Conservation (phyloP, 192 early-diverging fungal species). For the Coemansia pectinata region DNA sequence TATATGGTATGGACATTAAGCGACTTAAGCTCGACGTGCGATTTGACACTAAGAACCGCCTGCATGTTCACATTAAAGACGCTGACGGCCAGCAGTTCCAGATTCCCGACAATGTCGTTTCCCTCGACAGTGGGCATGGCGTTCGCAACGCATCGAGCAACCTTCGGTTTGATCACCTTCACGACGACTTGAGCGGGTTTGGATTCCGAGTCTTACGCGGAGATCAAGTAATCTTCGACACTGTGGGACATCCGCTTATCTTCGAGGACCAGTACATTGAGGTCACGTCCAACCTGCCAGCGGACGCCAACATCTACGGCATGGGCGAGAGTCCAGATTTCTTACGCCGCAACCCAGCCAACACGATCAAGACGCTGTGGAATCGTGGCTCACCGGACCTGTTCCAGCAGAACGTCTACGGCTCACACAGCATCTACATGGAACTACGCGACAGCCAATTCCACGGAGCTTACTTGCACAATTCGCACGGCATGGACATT, state of each 20-base stretch:
- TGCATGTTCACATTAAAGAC: conserved; percentile 58
- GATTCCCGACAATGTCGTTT: conserved; percentile 38
- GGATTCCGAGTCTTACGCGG: conserved; percentile 34
- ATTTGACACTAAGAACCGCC: conserved; percentile 56
- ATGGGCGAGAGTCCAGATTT: conserved; percentile 62
- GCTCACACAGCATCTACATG: conserved; percentile 64
- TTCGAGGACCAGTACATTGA: conserved; percentile 70
- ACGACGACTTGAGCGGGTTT: conserved; percentile 24
- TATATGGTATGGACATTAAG: conserved; percentile 53
- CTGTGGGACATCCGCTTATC: conserved; percentile 50
- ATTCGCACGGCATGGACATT: conserved; percentile 73
- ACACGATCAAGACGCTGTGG: conserved; percentile 47
- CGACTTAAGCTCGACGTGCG: conserved; percentile 51
- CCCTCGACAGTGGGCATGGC: conserved; percentile 14
- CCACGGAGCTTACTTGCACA: conserved; percentile 60
- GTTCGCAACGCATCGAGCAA: conserved; percentile 8
- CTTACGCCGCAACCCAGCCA: conserved; percentile 55
- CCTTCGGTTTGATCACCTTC: conserved; percentile 15
- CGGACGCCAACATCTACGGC: conserved; percentile 66
- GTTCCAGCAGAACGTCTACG: conserved; percentile 62
- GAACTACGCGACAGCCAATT: conserved; percentile 60
- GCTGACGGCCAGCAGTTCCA: conserved; percentile 42
- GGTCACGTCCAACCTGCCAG: conserved; percentile 58
- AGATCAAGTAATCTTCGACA: conserved; percentile 34
- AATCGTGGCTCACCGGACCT: conserved; percentile 51